phyloP scores from a whole-genome alignment of 139 green algal genomes.

The Astrephomene gubernaculifera region DNA sequence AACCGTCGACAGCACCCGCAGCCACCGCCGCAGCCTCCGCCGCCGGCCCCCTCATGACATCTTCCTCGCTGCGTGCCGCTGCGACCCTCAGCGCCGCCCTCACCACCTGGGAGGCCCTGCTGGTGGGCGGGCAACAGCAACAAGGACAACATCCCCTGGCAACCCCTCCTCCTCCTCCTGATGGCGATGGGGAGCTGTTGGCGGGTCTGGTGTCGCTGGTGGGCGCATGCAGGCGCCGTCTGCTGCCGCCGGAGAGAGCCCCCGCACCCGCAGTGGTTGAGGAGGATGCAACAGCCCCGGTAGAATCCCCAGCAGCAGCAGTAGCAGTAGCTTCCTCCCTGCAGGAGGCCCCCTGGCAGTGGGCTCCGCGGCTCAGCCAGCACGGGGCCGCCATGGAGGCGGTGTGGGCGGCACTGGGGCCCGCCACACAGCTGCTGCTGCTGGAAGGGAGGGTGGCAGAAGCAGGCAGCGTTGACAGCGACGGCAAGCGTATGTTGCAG shows the following conservation, averaged over 20 bases:
- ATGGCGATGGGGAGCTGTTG: neutral
- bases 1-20: neutral
- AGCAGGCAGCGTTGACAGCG: neutral
- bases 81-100: neutral
- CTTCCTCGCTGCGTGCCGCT: neutral
- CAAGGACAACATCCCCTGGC: neutral
- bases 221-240: neutral
- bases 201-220: neutral
- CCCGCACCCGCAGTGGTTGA: neutral
- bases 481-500: neutral
- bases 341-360: neutral
- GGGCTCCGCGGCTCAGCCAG: neutral
- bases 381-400: neutral
- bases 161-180: too few species aligned
- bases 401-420: constrained; percentile 10
- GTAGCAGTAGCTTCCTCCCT: neutral
- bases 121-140: neutral
- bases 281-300: neutral
- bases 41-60: neutral
- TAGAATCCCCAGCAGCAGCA: neutral
- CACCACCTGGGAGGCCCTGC: neutral
- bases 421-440: neutral
- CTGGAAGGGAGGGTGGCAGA: too few species aligned
- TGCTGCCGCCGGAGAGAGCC: neutral
- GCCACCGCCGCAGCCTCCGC: neutral